These are phyloP conservation scores for Echinochloa phyllopogon DNA, from an alignment of 176 grass and related monocot genomes.

Conservation along the genomic window DNA sequence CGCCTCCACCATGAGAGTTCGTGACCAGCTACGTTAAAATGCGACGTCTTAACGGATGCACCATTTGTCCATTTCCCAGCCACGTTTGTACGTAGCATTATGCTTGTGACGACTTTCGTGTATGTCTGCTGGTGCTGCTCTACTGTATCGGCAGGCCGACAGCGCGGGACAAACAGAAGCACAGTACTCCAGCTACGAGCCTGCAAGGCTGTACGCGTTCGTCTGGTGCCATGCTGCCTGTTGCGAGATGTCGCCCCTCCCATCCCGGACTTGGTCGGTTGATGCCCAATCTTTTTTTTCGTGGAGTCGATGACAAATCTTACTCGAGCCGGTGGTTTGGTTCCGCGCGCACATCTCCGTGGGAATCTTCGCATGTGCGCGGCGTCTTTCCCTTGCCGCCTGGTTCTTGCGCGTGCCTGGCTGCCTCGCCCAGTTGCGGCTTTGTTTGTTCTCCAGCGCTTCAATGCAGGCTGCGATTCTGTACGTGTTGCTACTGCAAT, in stretches of 20 bases:
- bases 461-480: neutral
- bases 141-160: neutral
- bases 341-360: slow-evolving; percentile 4
- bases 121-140: neutral
- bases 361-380: slow-evolving; percentile 54
- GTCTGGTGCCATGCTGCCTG: neutral
- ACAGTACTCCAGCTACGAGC: neutral
- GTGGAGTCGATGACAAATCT: neutral
- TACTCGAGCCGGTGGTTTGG: neutral
- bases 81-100: neutral
- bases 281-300: neutral
- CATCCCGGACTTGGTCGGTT: neutral
- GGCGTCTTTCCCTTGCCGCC: neutral
- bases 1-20: neutral
- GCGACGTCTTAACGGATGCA: neutral
- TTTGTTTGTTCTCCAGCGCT: neutral
- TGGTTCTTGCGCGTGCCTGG: slow-evolving; percentile 23
- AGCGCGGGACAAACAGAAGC: neutral
- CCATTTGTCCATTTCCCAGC: neutral
- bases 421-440: neutral
- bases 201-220: neutral
- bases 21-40: neutral
- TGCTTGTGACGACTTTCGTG: neutral
- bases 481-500: too few species aligned
- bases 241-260: neutral